Conservation (phyloP, 208 protist genomes). For the Endotrypanum monterogeii region DNA sequence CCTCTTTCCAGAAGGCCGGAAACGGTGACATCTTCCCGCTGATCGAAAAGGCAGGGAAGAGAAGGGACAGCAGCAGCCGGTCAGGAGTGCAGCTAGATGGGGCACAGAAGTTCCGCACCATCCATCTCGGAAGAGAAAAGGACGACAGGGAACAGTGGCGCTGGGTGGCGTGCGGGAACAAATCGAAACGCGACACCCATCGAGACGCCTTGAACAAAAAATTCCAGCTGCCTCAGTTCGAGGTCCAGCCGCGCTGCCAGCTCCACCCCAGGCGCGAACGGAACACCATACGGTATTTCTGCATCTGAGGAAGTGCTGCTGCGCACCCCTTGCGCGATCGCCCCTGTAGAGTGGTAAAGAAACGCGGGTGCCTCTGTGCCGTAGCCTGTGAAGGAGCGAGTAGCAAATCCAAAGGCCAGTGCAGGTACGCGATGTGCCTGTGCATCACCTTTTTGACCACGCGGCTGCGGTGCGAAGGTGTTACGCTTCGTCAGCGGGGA, state of each 20-base stretch:
- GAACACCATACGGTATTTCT: slow-evolving; percentile 44
- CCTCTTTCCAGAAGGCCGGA: neutral
- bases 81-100: neutral
- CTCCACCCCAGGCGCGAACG: slow-evolving; percentile 41
- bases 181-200: slow-evolving; percentile 70
- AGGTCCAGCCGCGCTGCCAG: slow-evolving; percentile 61
- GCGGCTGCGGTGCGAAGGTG: neutral
- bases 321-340: slow-evolving; percentile 29
- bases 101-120: slow-evolving; percentile 42
- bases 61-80: neutral
- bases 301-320: neutral
- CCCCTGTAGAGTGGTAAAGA: slow-evolving; percentile 57
- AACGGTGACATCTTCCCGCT: neutral
- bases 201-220: slow-evolving; percentile 48
- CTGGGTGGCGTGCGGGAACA: slow-evolving; percentile 33
- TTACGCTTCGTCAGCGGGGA: neutral
- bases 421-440: slow-evolving; percentile 30
- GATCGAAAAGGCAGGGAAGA: neutral
- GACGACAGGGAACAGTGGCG: slow-evolving; percentile 63
- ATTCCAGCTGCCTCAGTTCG: slow-evolving; percentile 38
- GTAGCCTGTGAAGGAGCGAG: slow-evolving; percentile 32
- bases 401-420: slow-evolving; percentile 29
- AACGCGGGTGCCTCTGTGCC: slow-evolving; percentile 24
- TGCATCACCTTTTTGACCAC: neutral
- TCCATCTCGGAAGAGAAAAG: slow-evolving; percentile 50